A percentile compares a stretch with the other conserved stretches of the same genome.
phyloP scores from a whole-genome alignment of 2,329 filamentous ascomycete genomes.

The Claviceps africana region DNA sequence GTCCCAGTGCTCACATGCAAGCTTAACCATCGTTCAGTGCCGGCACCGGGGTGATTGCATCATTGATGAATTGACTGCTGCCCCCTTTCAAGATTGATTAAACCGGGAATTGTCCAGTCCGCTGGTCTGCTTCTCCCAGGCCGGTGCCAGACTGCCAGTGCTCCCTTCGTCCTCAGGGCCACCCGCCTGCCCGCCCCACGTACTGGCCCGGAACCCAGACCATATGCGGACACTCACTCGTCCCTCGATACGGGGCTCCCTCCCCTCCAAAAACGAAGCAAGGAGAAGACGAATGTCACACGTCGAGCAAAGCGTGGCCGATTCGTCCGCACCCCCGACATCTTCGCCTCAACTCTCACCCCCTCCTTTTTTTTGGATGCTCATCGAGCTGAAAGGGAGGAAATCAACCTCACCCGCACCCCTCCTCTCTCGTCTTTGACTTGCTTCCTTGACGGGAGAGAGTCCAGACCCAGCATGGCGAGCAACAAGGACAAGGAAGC shows the following conservation, averaged over 20 bases:
- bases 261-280: slow-evolving; percentile 3
- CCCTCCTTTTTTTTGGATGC: slow-evolving; percentile 10
- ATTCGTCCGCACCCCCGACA: slow-evolving; percentile 6
- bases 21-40: too few species aligned
- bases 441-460: slow-evolving; percentile 5
- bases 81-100: too few species aligned
- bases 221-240: not conserved
- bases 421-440: slow-evolving; percentile 4
- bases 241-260: not conserved
- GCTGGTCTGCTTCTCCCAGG: too few species aligned
- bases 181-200: not conserved
- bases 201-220: not conserved
- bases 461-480: slow-evolving; percentile 9
- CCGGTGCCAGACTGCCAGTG: too few species aligned
- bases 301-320: slow-evolving; percentile 10
- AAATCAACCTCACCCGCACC: not conserved
- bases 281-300: slow-evolving; percentile 3
- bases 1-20: too few species aligned
- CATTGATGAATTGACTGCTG: too few species aligned
- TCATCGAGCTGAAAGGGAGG: slow-evolving; percentile 10
- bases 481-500: slow-evolving; percentile 12
- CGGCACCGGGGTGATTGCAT: too few species aligned
- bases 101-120: too few species aligned
- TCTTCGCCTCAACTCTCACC: not conserved
- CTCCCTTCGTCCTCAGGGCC: too few species aligned